phyloP scores from a whole-genome alignment of 139 green algal species.

The Mychonastes homosphaera region DNA sequence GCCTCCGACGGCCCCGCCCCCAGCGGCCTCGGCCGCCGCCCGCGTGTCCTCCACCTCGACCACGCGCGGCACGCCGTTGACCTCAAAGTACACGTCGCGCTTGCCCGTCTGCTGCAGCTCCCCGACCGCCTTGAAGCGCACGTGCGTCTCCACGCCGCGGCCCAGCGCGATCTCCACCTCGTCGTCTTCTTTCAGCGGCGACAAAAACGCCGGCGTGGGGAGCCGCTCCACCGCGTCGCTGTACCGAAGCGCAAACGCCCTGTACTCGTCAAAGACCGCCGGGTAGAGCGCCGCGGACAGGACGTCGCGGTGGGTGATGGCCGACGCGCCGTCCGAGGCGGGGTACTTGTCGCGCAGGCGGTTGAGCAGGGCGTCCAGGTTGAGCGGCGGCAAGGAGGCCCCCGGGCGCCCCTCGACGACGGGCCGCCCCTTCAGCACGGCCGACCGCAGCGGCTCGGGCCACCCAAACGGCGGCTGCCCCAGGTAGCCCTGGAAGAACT shows the following conservation, averaged over 20 bases:
- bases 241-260: slow-evolving; percentile 34
- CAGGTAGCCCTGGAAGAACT: slow-evolving; percentile 77
- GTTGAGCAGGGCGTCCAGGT: slow-evolving; percentile 52
- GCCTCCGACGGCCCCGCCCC: neutral
- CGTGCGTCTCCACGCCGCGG: slow-evolving; percentile 15
- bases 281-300: slow-evolving; percentile 79
- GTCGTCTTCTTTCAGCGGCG: slow-evolving; percentile 76
- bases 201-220: slow-evolving; percentile 77
- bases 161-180: slow-evolving; percentile 64
- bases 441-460: slow-evolving; percentile 70
- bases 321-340: slow-evolving; percentile 25
- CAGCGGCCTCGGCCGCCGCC: too few species aligned
- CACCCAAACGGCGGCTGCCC: slow-evolving; percentile 65
- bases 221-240: slow-evolving; percentile 61
- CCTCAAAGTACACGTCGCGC: slow-evolving; percentile 88
- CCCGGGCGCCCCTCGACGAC: slow-evolving; percentile 64
- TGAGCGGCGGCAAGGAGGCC: slow-evolving; percentile 42
- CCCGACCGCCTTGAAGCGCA: slow-evolving; percentile 68
- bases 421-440: slow-evolving; percentile 45
- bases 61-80: slow-evolving; percentile 79
- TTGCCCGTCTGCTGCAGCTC: slow-evolving; percentile 66
- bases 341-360: slow-evolving; percentile 54
- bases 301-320: slow-evolving; percentile 59
- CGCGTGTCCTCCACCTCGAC: slow-evolving; percentile 66
- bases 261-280: slow-evolving; percentile 33